These are phyloP conservation scores for Tolypocladium ophioglossoides DNA, from an alignment of 2,329 filamentous ascomycete genomes.

Conservation along the genomic window DNA sequence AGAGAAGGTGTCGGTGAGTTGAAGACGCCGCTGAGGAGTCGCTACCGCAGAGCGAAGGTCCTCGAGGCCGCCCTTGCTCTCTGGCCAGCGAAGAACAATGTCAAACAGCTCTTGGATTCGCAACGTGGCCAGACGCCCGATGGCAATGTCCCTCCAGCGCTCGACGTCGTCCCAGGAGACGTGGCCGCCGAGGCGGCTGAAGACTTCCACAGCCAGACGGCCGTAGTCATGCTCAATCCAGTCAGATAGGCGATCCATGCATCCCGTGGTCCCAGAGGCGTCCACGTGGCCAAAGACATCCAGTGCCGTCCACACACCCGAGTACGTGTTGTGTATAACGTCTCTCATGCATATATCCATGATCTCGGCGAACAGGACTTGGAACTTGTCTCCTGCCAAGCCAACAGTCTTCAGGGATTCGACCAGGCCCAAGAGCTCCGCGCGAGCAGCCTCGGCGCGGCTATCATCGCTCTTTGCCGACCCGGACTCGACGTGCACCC, in stretches of 20 bases:
- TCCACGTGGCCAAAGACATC: slow-evolving; percentile 9
- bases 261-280: slow-evolving; percentile 20
- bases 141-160: slow-evolving; percentile 60
- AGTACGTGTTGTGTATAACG: slow-evolving; percentile 51
- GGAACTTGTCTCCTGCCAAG: slow-evolving; percentile 57
- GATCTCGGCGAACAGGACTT: slow-evolving; percentile 60
- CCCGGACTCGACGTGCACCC: too few species aligned
- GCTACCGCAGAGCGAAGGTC: slow-evolving; percentile 64
- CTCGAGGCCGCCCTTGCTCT: slow-evolving; percentile 59
- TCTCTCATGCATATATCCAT: slow-evolving; percentile 56
- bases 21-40: slow-evolving; percentile 54
- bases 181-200: slow-evolving; percentile 33
- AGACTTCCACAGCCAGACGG: slow-evolving; percentile 52
- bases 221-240: slow-evolving; percentile 62
- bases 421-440: slow-evolving; percentile 44
- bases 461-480: slow-evolving; percentile 12
- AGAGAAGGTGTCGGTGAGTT: slow-evolving; percentile 61
- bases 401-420: slow-evolving; percentile 53
- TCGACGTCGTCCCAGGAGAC: slow-evolving; percentile 48
- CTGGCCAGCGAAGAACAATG: slow-evolving; percentile 66
- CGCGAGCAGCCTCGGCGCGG: slow-evolving; percentile 28
- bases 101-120: slow-evolving; percentile 67
- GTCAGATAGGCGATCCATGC: slow-evolving; percentile 46
- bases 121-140: slow-evolving; percentile 56
- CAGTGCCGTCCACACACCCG: slow-evolving; percentile 45